These are phyloP conservation scores for Geotrichum europaeum DNA, from an alignment of 1,139 yeast genomes.

Conservation along the genomic window DNA sequence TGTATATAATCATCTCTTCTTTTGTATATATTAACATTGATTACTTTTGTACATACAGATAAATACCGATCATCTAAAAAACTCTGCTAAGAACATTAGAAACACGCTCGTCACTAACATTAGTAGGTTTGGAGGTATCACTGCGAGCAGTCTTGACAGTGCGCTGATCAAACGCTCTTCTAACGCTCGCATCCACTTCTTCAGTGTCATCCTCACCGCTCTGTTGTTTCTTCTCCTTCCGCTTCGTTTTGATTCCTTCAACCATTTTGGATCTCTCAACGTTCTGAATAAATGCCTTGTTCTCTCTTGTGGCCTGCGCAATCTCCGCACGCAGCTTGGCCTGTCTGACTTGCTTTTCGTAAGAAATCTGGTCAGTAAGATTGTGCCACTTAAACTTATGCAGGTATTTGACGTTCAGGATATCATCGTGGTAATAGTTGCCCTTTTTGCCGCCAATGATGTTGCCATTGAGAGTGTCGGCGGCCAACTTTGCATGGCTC, in stretches of 20 bases:
- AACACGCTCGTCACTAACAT: constrained; percentile 16
- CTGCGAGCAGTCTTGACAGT: constrained; percentile 25
- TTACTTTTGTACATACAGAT: not conserved
- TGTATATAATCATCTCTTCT: not conserved
- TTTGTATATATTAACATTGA: not conserved
- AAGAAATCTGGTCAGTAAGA: constrained; percentile 86
- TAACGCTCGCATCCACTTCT: constrained; percentile 28
- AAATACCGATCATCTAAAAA: constrained; percentile 10
- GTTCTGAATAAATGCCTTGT: constrained; percentile 73
- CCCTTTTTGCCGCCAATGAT: constrained; percentile 89
- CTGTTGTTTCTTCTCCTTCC: constrained; percentile 26
- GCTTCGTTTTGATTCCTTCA: constrained; percentile 54
- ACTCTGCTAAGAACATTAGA: constrained; percentile 24
- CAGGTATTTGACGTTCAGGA: constrained; percentile 80
- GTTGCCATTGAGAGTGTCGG: constrained; percentile 79
- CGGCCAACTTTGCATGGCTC: constrained; percentile 83
- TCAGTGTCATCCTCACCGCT: constrained; percentile 42
- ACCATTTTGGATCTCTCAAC: constrained; percentile 85
- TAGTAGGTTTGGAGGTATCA: constrained; percentile 18
- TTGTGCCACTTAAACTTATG: constrained; percentile 95
- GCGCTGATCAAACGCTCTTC: constrained; percentile 32
- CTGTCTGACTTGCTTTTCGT: constrained; percentile 83
- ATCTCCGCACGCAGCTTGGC: constrained; percentile 82
- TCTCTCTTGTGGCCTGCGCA: constrained; percentile 80
- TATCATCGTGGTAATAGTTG: constrained; percentile 89